Evolutionary conservation across 208 protist genomes (phyloP), one percentile per base, ranked within the genome.

Genomic region (Leishmania arabica): DNA sequence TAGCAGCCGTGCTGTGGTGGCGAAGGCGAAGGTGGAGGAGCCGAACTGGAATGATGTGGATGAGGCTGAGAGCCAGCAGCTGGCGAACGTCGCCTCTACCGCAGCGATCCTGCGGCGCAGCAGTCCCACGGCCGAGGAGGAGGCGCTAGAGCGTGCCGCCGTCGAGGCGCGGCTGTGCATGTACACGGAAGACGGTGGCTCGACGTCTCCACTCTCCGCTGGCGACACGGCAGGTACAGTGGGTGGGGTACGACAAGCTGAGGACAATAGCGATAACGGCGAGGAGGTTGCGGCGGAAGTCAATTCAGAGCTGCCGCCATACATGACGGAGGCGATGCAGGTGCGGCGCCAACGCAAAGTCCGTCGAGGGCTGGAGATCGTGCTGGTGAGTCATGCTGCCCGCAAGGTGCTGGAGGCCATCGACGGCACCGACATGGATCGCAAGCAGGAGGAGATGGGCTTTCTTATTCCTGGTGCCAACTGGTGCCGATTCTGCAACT

Each of bases 401-500:
- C 69, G 73, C 37, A 81, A 76, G 56, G 81, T 86, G 19, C 70
- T 93, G 71, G 13, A 78, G 62, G 75, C 82, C 9, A 54, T 90
- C 53, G 73, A 86, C 68, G 73, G 80, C 60, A 62, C 71, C 45
- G 83, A 90, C 78, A 72, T 81, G 34, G 84, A 79, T 21, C 70
- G 34, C 3, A 81, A 83, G 47, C 70, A 82, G 66, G 81, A 90
- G 73, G 86, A 95, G 83, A 89, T 97, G 84, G 42, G 66, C 45
- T 86, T 92, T 64, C 82, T 97, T 3, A 82, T 97, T 11, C 82
- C 79, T 21, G 86, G 88, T 27, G 85, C 84, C 7, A 77, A 81
- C 68, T 87, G 71, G 76, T 97, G 93, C 83, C 86, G 77, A 19
- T 88, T 90, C 79, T 95, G 93, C 83, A 77, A 70, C 24, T 83